Conservation (phyloP, 148 eudicot genomes). For the Oxyria digyna region DNA sequence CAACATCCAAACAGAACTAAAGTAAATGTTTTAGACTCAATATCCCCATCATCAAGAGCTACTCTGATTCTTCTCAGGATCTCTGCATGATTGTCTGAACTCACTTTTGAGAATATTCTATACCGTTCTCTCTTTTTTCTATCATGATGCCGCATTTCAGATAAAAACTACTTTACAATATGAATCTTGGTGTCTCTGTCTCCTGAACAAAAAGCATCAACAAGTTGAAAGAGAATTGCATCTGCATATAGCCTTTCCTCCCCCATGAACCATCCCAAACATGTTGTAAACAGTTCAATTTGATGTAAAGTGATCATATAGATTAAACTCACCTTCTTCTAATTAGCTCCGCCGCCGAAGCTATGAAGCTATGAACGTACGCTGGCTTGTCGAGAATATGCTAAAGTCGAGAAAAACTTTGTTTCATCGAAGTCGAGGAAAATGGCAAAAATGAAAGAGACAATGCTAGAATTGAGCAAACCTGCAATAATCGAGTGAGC, state of each 20-base stretch:
- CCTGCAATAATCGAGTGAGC: not conserved
- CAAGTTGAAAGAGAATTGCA: slow-evolving; percentile 68
- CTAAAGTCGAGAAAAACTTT: too few species aligned
- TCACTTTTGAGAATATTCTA: slow-evolving; percentile 39
- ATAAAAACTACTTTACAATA: slow-evolving; percentile 40
- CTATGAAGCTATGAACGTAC: too few species aligned
- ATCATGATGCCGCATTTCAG: slow-evolving; percentile 19
- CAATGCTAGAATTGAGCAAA: too few species aligned
- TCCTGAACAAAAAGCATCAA: slow-evolving; percentile 55
- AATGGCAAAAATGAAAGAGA: too few species aligned
- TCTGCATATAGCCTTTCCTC: slow-evolving; percentile 77
- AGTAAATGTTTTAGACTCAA: slow-evolving; percentile 45
- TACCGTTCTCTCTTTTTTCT: slow-evolving; percentile 12
- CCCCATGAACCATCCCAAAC: slow-evolving; percentile 50
- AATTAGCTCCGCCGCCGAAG: too few species aligned
- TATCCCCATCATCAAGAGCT: slow-evolving; percentile 41
- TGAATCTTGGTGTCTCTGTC: slow-evolving; percentile 35
- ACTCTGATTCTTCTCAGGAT: slow-evolving; percentile 45
- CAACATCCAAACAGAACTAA: slow-evolving; percentile 66
- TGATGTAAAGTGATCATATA: too few species aligned
- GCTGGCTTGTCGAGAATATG: too few species aligned
- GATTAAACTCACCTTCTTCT: too few species aligned
- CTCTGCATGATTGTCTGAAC: slow-evolving; percentile 35
- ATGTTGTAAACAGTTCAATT: slow-evolving; percentile 36
- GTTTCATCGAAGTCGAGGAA: too few species aligned